These are phyloP conservation scores for Akanthomyces muscarius DNA, from an alignment of 2,329 filamentous ascomycete species.

Conservation along the genomic window DNA sequence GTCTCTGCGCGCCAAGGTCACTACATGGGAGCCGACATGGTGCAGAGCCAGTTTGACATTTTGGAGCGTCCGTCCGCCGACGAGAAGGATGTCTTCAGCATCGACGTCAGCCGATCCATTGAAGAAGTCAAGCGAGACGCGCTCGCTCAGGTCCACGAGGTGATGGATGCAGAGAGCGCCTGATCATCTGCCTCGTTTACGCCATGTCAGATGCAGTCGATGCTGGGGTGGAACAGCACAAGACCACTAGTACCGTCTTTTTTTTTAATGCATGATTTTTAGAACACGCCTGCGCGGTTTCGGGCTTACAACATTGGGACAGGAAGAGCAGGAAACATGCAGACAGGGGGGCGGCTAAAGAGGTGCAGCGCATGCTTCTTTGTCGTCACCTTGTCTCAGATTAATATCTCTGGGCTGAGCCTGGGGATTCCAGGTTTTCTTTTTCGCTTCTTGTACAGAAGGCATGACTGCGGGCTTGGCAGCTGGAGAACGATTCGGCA, in stretches of 20 bases:
- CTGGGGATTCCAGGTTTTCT: not conserved
- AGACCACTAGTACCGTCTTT: not conserved
- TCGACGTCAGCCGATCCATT: slow-evolving; percentile 61
- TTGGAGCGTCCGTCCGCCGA: slow-evolving; percentile 76
- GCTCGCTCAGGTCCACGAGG: slow-evolving; percentile 51
- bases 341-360: not conserved
- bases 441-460: slow-evolving; percentile 6
- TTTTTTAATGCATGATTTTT: not conserved
- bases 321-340: not conserved
- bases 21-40: slow-evolving; percentile 96
- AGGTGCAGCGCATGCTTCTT: slow-evolving; percentile 1
- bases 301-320: not conserved
- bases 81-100: slow-evolving; percentile 66
- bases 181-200: slow-evolving; percentile 1
- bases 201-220: not conserved
- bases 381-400: slow-evolving; percentile 8
- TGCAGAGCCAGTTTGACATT: slow-evolving; percentile 82
- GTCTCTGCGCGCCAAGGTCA: slow-evolving; percentile 74
- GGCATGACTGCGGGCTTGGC: slow-evolving; percentile 1
- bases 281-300: not conserved
- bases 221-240: not conserved
- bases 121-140: slow-evolving; percentile 59
- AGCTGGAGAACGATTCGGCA: not conserved
- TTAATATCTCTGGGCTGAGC: slow-evolving; percentile 4
- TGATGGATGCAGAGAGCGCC: slow-evolving; percentile 36